These are phyloP conservation scores for Scedosporium boydii DNA, from an alignment of 2,329 filamentous ascomycete genomes.

Conservation along the genomic window DNA sequence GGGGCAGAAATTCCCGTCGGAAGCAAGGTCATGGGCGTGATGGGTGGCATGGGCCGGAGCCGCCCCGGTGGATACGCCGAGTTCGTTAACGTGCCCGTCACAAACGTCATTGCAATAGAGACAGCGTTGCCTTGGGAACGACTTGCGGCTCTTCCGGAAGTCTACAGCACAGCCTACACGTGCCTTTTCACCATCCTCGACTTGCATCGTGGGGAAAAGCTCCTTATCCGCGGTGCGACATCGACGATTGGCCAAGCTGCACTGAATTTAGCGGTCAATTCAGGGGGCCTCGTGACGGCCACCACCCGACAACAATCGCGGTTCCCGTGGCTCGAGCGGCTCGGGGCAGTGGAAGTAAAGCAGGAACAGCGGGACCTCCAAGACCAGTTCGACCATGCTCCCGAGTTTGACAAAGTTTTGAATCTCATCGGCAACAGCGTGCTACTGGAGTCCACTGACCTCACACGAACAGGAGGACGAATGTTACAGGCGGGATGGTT, in stretches of 20 bases:
- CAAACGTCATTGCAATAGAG: slow-evolving; percentile 22
- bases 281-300: slow-evolving; percentile 25
- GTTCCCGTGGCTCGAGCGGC: slow-evolving; percentile 15
- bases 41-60: slow-evolving; percentile 32
- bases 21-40: slow-evolving; percentile 24
- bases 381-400: slow-evolving; percentile 8
- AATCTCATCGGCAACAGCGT: slow-evolving; percentile 29
- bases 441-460: slow-evolving; percentile 24
- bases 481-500: slow-evolving; percentile 28
- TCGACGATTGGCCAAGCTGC: slow-evolving; percentile 30
- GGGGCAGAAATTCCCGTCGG: slow-evolving; percentile 21
- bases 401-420: slow-evolving; percentile 26
- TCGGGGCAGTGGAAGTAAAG: slow-evolving; percentile 18
- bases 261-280: slow-evolving; percentile 15
- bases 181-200: slow-evolving; percentile 27
- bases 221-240: slow-evolving; percentile 30
- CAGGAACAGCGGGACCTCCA: slow-evolving; percentile 16
- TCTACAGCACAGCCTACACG: slow-evolving; percentile 28
- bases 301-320: slow-evolving; percentile 25
- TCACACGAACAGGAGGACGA: slow-evolving; percentile 16
- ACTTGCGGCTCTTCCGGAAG: slow-evolving; percentile 28
- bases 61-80: slow-evolving; percentile 28
- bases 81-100: slow-evolving; percentile 21
- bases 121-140: slow-evolving; percentile 24
- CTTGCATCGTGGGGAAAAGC: slow-evolving; percentile 19